Evolutionary conservation across 805 yeast genomes (phyloP).

Genomic region (Torulaspora microellipsoides): DNA sequence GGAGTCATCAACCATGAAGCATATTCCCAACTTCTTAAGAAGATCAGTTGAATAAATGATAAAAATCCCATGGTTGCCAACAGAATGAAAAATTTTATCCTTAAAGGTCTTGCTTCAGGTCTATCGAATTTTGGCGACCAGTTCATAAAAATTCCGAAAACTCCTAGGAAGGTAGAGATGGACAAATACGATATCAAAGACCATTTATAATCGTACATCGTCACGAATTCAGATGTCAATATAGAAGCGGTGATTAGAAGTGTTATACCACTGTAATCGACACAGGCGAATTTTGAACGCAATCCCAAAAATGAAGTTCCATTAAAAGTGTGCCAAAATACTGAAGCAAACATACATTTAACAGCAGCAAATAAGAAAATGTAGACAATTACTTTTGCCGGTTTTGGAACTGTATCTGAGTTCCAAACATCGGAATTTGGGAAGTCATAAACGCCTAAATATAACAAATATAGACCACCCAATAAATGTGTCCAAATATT

Average conservation of each 20-base stretch:
- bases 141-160: slow-evolving; percentile 68
- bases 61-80: slow-evolving; percentile 71
- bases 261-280: slow-evolving; percentile 93
- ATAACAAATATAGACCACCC: slow-evolving; percentile 59
- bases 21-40: slow-evolving; percentile 50
- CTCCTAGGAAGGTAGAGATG: slow-evolving; percentile 63
- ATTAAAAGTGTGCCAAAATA: slow-evolving; percentile 88
- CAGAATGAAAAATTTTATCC: slow-evolving; percentile 76
- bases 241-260: slow-evolving; percentile 85
- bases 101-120: slow-evolving; percentile 74
- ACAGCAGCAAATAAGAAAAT: slow-evolving; percentile 67
- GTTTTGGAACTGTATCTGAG: slow-evolving; percentile 40
- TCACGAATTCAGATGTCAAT: slow-evolving; percentile 76
- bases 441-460: slow-evolving; percentile 53
- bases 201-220: slow-evolving; percentile 43
- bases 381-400: slow-evolving; percentile 43
- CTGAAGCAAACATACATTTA: slow-evolving; percentile 73
- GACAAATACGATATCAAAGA: slow-evolving; percentile 43
- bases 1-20: slow-evolving; percentile 61
- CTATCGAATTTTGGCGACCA: slow-evolving; percentile 92
- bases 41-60: slow-evolving; percentile 51
- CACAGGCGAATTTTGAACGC: slow-evolving; percentile 80
- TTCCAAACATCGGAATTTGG: slow-evolving; percentile 55
- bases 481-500: slow-evolving; percentile 90
- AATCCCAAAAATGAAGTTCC: slow-evolving; percentile 60